Percentiles rank a stretch among this genome's conserved stretches.
phyloP scores from a whole-genome alignment of 164 flowering plant genomes.

The Annona squamosa region DNA sequence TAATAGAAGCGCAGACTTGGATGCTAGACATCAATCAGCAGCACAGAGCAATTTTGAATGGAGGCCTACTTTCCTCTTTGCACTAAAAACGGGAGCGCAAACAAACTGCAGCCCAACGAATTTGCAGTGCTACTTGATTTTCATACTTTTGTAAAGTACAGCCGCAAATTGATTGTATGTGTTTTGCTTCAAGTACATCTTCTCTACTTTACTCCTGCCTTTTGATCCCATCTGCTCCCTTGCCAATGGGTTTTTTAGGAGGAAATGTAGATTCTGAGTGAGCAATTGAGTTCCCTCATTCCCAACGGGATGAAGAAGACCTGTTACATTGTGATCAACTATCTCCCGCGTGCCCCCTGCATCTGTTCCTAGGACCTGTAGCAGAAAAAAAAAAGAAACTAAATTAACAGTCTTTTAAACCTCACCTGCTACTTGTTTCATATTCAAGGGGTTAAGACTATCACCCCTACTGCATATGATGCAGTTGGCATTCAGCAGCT shows the following conservation, averaged over 20 bases:
- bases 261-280: conserved; percentile 49
- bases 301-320: conserved; percentile 85
- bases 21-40: background rate
- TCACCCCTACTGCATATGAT: background rate
- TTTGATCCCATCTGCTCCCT: conserved; percentile 61
- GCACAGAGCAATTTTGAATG: background rate
- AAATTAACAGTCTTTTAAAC: background rate
- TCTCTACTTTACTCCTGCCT: conserved; percentile 75
- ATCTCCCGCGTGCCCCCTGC: conserved; percentile 94
- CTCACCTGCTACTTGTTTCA: background rate
- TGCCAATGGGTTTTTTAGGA: conserved; percentile 57
- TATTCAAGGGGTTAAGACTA: too few species aligned
- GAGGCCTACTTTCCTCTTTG: background rate
- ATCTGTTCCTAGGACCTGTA: conserved; percentile 92
- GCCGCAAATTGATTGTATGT: conserved; percentile 67
- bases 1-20: background rate
- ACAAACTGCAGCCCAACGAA: background rate
- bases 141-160: conserved; percentile 72
- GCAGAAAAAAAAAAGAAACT: conserved; percentile 2
- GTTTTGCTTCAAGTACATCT: conserved; percentile 74
- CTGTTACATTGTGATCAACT: conserved; percentile 79
- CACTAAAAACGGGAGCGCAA: background rate
- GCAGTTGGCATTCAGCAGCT: background rate
- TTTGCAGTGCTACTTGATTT: conserved; percentile 37
- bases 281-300: conserved; percentile 56